A percentile compares a stretch with the other conserved stretches of the same genome.
Conservation (phyloP, 2,329 filamentous ascomycete genomes). For the Talaromyces funiculosus region DNA sequence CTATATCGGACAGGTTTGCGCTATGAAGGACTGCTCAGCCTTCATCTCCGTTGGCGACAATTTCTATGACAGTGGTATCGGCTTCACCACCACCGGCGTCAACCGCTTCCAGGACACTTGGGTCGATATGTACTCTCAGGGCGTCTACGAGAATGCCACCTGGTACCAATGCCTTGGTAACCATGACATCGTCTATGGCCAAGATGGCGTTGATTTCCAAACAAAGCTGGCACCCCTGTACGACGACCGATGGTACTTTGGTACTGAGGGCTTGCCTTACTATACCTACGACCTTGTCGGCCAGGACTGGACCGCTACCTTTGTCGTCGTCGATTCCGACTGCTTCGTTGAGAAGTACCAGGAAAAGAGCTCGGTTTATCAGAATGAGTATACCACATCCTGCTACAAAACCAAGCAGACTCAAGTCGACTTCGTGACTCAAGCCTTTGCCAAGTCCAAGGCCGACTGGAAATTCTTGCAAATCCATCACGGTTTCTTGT, state of each 20-base stretch:
- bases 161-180: conserved; percentile 24
- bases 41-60: conserved; percentile 24
- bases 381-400: conserved; percentile 19
- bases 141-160: conserved; percentile 17
- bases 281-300: conserved; percentile 21
- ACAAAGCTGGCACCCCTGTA: conserved; percentile 22
- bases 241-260: conserved; percentile 24
- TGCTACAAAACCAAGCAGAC: conserved; percentile 19
- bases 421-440: conserved; percentile 19
- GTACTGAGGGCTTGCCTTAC: conserved; percentile 17
- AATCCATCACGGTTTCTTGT: conserved; percentile 21
- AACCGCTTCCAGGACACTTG: conserved; percentile 21
- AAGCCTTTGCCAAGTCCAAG: conserved; percentile 19
- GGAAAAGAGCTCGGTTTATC: conserved; percentile 19
- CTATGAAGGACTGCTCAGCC: conserved; percentile 21
- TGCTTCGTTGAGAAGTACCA: conserved; percentile 23
- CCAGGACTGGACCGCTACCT: conserved; percentile 21
- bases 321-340: conserved; percentile 23
- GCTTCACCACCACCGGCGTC: conserved; percentile 21
- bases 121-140: conserved; percentile 20
- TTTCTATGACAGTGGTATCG: conserved; percentile 24
- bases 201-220: conserved; percentile 22
- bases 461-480: conserved; percentile 24
- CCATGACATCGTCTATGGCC: conserved; percentile 21
- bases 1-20: conserved; percentile 22